phyloP scores from a whole-genome alignment of 768 basidiomycete species.

The Mrakia blollopis region DNA sequence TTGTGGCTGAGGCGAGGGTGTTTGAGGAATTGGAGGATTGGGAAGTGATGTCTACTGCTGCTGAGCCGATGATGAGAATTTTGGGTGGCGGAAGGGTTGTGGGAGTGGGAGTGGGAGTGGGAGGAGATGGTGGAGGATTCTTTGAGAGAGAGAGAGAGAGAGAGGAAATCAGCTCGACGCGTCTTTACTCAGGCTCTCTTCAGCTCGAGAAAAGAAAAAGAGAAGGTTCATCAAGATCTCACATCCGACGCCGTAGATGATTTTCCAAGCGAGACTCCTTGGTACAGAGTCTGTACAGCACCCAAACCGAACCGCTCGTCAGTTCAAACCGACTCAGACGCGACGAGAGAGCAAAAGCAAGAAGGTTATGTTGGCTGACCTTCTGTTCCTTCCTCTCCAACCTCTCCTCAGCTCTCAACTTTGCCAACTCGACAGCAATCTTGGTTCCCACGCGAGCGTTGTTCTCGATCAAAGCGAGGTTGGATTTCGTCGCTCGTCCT shows the following conservation, averaged over 20 bases:
- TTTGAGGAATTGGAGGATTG: not conserved
- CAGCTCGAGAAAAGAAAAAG: not conserved
- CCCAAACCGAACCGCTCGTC: too few species aligned
- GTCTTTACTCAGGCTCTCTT: not conserved
- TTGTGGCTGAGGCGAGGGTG: slow-evolving; percentile 55
- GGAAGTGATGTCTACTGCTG: slow-evolving; percentile 64
- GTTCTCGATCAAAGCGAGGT: slow-evolving; percentile 84
- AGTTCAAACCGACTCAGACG: not conserved
- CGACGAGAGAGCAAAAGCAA: not conserved
- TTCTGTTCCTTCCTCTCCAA: not conserved
- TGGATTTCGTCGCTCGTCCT: slow-evolving; percentile 45
- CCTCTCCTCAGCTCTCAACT: slow-evolving; percentile 16
- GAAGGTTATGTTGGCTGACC: not conserved
- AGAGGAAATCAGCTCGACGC: not conserved
- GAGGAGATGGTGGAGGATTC: not conserved
- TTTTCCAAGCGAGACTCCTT: not conserved
- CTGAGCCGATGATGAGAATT: slow-evolving; percentile 73
- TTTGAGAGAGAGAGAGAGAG: not conserved
- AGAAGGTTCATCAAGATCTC: not conserved
- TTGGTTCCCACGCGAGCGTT: slow-evolving; percentile 68
- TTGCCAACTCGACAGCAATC: slow-evolving; percentile 37
- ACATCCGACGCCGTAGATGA: not conserved
- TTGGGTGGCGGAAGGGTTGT: slow-evolving; percentile 30
- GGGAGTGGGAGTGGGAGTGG: not conserved
- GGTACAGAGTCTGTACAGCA: not conserved